Percentiles rank a stretch among this genome's conserved stretches.
These are phyloP conservation scores for Nannochloris sp. DNA, from an alignment of 139 green algal genomes.

Conservation along the genomic window DNA sequence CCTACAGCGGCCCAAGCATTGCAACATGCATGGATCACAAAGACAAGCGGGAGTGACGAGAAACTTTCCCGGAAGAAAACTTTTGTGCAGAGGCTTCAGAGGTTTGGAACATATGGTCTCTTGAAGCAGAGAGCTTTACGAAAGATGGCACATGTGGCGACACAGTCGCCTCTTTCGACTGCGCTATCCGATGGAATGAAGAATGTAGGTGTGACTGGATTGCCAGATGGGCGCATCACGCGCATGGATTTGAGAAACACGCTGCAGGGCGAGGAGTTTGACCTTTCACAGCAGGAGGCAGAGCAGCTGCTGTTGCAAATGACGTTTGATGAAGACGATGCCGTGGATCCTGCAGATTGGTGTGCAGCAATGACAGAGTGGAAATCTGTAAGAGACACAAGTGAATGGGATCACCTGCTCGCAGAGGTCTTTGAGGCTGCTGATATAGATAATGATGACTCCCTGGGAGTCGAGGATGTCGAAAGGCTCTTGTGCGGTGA, in stretches of 20 bases:
- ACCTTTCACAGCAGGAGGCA: conserved; percentile 39
- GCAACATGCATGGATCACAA: conserved; percentile 45
- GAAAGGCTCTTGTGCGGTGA: conserved; percentile 38
- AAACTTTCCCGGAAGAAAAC: conserved; percentile 31
- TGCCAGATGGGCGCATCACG: neutral
- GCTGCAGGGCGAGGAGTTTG: conserved; percentile 42
- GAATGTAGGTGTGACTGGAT: conserved; percentile 6
- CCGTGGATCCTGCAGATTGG: conserved; percentile 50
- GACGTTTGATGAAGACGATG: conserved; percentile 4
- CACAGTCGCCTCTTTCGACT: neutral
- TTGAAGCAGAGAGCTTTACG: conserved; percentile 59
- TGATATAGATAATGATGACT: conserved; percentile 37
- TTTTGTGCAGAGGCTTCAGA: conserved; percentile 71
- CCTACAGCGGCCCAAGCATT: conserved; percentile 54
- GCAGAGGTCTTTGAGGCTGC: conserved; percentile 38
- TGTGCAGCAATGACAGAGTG: conserved; percentile 65
- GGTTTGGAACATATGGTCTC: conserved; percentile 59
- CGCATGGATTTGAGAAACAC: conserved; percentile 8
- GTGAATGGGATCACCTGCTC: conserved; percentile 34
- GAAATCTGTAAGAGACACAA: conserved; percentile 31
- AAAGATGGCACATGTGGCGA: conserved; percentile 23
- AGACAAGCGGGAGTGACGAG: conserved; percentile 4
- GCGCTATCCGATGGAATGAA: conserved; percentile 9
- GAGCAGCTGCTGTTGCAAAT: conserved; percentile 37
- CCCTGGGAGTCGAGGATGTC: conserved; percentile 40